Conservation (phyloP, 2,329 filamentous ascomycete genomes). For the Diplocarpon mali region DNA sequence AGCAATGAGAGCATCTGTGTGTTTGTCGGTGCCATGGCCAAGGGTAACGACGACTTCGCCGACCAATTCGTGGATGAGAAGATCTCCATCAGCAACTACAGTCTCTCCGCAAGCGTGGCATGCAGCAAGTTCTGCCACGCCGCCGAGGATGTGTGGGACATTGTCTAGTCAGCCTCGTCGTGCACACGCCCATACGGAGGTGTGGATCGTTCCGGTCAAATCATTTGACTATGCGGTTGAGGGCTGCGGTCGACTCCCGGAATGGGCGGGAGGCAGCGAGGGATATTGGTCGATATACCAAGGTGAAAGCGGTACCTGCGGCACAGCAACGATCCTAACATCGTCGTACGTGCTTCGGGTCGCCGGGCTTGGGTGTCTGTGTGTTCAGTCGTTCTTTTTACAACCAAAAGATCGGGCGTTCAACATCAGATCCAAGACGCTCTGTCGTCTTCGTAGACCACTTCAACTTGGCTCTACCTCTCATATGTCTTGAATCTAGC, state of each 20-base stretch:
- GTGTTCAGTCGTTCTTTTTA: constrained; percentile 70
- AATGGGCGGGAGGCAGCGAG: constrained; percentile 8
- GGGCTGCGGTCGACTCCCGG: constrained; percentile 1
- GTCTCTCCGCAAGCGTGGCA: constrained; percentile 89
- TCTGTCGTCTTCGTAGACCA: constrained; percentile 47
- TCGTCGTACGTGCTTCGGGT: constrained; percentile 39
- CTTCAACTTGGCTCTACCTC: constrained; percentile 53
- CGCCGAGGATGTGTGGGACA: constrained; percentile 90
- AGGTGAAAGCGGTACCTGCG: constrained; percentile 29
- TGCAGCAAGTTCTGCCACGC: constrained; percentile 99
- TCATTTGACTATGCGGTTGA: constrained; percentile 13
- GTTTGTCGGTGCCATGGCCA: constrained; percentile 97
- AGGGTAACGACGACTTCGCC: constrained; percentile 90
- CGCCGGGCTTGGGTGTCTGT: constrained; percentile 49
- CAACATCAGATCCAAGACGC: constrained; percentile 64
- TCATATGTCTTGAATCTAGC: constrained; percentile 25
- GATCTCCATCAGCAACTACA: constrained; percentile 97
- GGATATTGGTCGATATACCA: constrained; percentile 22
- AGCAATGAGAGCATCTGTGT: constrained; percentile 91
- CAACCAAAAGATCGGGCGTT: constrained; percentile 74
- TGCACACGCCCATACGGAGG: constrained; percentile 5
- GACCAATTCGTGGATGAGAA: constrained; percentile 92
- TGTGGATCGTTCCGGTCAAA: constrained; percentile 9
- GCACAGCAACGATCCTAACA: constrained; percentile 60
- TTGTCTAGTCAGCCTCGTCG: constrained; percentile 49